Evolutionary conservation across 768 basidiomycete genomes (phyloP).

Genomic region (Russula compacta): DNA sequence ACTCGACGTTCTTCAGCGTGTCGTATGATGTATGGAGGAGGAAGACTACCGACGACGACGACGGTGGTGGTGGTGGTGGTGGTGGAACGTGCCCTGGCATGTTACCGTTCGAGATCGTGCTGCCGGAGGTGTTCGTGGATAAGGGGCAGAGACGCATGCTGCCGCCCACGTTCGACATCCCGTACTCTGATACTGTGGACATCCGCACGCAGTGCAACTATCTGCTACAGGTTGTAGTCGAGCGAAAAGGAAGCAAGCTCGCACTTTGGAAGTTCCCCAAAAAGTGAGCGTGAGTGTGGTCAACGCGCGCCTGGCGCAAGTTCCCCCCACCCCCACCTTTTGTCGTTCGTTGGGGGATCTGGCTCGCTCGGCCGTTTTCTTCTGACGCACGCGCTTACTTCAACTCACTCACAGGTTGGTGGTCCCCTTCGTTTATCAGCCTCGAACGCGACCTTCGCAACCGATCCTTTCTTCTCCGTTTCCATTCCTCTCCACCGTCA

Average conservation of each 20-base stretch:
- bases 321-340: no score
- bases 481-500: conserved; percentile 49
- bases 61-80: background rate
- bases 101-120: conserved; percentile 33
- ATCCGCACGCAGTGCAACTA: conserved; percentile 34
- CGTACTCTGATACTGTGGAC: conserved; percentile 27
- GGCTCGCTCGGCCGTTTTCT: no score
- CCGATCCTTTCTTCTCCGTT: conserved; percentile 39
- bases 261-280: conserved; percentile 39
- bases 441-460: conserved; percentile 45
- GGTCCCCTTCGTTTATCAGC: conserved; percentile 43
- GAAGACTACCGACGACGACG: background rate
- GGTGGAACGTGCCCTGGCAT: conserved; percentile 26
- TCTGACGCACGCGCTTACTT: background rate
- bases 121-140: conserved; percentile 11
- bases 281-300: conserved; percentile 30
- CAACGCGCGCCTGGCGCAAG: no score
- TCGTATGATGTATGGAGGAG: conserved; percentile 20
- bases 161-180: conserved; percentile 40
- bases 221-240: conserved; percentile 33
- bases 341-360: no score
- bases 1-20: conserved; percentile 10
- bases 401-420: conserved; percentile 28
- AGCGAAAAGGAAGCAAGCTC: conserved; percentile 33
- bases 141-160: conserved; percentile 23